Evolutionary conservation across 345 rosid species (phyloP).

Genomic region (Schrenkiella parvula): DNA sequence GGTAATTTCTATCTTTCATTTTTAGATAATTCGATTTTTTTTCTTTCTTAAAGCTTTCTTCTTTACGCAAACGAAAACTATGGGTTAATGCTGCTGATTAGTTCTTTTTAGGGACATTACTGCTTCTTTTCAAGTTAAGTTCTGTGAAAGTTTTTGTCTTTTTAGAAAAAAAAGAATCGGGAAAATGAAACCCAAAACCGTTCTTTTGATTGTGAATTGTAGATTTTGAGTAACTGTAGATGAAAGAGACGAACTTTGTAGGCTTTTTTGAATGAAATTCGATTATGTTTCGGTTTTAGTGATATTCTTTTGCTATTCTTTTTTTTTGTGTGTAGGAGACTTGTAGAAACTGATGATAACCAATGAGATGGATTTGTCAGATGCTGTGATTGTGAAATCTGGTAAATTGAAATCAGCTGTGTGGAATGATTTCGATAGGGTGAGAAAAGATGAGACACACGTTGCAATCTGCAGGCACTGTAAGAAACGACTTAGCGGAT

Average conservation of each 20-base stretch:
- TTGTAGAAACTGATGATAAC: conserved; percentile 21
- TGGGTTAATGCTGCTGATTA: neutral
- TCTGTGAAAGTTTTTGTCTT: neutral
- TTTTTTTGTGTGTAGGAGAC: conserved; percentile 23
- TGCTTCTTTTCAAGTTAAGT: neutral
- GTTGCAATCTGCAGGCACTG: conserved; percentile 83
- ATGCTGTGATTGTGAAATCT: conserved; percentile 67
- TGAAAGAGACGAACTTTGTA: neutral
- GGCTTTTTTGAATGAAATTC: too few relatives aligned
- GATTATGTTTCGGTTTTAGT: neutral
- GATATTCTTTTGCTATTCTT: neutral
- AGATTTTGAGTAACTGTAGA: neutral
- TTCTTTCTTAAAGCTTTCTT: neutral
- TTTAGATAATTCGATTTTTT: neutral
- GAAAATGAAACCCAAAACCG: neutral
- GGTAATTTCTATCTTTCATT: neutral
- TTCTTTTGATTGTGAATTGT: neutral
- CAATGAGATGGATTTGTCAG: conserved; percentile 68
- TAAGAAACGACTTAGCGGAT: conserved; percentile 72
- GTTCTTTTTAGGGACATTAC: neutral
- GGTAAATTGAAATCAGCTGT: conserved; percentile 78
- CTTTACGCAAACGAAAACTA: neutral
- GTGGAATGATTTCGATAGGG: conserved; percentile 86
- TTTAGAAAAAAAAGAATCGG: neutral
- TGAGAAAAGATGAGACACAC: conserved; percentile 60